Evolutionary conservation across 2,329 filamentous ascomycete genomes (phyloP).

Genomic region (Herpotrichia juniperi): DNA sequence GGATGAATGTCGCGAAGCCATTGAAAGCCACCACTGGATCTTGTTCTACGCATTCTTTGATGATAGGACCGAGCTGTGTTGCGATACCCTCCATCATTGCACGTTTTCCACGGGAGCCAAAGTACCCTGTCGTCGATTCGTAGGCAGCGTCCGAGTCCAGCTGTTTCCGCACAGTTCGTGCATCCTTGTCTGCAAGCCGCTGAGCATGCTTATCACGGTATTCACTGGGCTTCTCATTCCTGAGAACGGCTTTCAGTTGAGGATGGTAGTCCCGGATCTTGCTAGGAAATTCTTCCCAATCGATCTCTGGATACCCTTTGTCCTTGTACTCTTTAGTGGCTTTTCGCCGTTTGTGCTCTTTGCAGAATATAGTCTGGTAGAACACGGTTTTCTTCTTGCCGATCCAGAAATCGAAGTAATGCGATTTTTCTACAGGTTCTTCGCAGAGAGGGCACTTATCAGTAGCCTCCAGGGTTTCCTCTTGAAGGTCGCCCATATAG

Average conservation of each 20-base stretch:
- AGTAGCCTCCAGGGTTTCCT: conserved; percentile 1
- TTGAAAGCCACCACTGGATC: conserved; percentile 39
- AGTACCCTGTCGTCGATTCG: conserved; percentile 73
- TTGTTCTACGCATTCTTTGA: conserved; percentile 23
- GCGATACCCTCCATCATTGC: conserved; percentile 65
- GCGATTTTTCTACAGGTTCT: conserved; percentile 59
- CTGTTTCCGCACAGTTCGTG: conserved; percentile 60
- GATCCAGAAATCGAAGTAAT: conserved; percentile 56
- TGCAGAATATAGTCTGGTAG: conserved; percentile 56
- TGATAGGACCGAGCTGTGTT: conserved; percentile 27
- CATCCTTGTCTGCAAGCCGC: conserved; percentile 63
- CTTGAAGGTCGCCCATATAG: conserved; percentile 4
- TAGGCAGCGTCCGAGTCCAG: conserved; percentile 3
- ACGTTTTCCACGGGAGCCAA: conserved; percentile 75
- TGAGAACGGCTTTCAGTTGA: conserved; percentile 65
- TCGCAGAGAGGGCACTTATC: conserved; percentile 70
- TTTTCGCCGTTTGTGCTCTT: conserved; percentile 37
- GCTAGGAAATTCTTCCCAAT: conserved; percentile 67
- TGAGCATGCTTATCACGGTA: conserved; percentile 65
- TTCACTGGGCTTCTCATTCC: conserved; percentile 60
- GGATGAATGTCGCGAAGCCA: conserved; percentile 43
- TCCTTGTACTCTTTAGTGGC: conserved; percentile 52
- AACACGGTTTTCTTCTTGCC: conserved; percentile 48
- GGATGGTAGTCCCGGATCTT: conserved; percentile 65
- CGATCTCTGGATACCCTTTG: conserved; percentile 71